phyloP scores from a whole-genome alignment of 768 basidiomycete genomes.

The Termitomyces eurrhizus region DNA sequence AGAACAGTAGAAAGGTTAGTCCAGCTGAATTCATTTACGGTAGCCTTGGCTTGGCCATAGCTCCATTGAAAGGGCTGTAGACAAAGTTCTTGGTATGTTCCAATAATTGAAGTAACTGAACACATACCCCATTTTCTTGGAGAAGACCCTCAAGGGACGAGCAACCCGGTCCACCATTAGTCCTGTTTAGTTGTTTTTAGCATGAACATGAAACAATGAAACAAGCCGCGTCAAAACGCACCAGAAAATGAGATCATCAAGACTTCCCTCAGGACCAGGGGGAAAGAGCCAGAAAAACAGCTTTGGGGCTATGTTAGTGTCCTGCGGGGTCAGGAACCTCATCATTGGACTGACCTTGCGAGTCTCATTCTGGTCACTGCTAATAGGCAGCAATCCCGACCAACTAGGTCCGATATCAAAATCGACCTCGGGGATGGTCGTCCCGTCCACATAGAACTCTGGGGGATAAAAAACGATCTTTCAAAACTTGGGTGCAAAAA shows the following conservation, averaged over 20 bases:
- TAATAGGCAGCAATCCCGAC: constrained; percentile 73
- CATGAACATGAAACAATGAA: background rate
- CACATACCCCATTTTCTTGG: constrained; percentile 69
- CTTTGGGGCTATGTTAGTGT: constrained; percentile 27
- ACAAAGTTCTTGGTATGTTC: background rate
- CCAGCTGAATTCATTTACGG: constrained; percentile 67
- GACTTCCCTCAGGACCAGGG: constrained; percentile 65
- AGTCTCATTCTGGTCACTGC: constrained; percentile 53
- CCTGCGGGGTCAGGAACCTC: background rate
- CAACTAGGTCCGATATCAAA: constrained; percentile 76
- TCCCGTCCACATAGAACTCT: constrained; percentile 74
- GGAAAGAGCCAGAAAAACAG: constrained; percentile 87
- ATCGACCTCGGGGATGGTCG: constrained; percentile 59
- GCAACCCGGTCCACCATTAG: constrained; percentile 79
- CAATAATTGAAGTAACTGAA: background rate
- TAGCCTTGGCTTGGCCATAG: constrained; percentile 59
- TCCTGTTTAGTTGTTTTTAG: constrained; percentile 37
- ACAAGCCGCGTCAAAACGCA: constrained; percentile 14
- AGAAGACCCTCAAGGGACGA: constrained; percentile 68
- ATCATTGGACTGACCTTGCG: constrained; percentile 40
- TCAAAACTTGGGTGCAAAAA: background rate
- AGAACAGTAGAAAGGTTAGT: constrained; percentile 74
- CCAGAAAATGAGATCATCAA: constrained; percentile 78
- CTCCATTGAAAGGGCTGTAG: constrained; percentile 65
- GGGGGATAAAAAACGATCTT: background rate